Evolutionary conservation across 192 early-diverging fungal species (phyloP), one percentile per base, ranked within the genome.

Genomic region (Coemansia sp.): DNA sequence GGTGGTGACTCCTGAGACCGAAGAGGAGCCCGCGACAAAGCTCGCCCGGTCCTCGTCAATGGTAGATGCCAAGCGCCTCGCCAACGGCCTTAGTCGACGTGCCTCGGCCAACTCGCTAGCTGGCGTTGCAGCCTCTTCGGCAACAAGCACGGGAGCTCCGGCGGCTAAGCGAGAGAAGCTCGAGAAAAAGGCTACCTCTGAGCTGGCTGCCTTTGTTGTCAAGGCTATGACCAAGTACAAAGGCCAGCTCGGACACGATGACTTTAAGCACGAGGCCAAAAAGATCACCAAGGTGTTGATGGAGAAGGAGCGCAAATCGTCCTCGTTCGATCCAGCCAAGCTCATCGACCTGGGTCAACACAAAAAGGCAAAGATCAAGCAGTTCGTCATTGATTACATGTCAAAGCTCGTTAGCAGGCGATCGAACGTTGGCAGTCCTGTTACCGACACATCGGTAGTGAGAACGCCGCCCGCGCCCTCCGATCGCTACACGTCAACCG

Each of bases 241-340:
- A 69, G 42, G 49, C 20, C 72, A 81, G 65, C 41, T 86, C 36
- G 78, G 70, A 29, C 77, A 78, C 63, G 81, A 80, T 13, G 68
- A 77, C 29, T 86, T 86, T 51, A 86, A 86, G 76, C 77, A 76
- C 51, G 80, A 82, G 67, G 85, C 85, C 3, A 75, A 79, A 42
- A 86, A 86, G 65, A 71, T 86, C 38, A 84, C 78, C 36, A 83
- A 79, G 66, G 76, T 86, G 34, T 55, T 86, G 41, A 72, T 86
- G 78, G 85, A 86, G 57, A 86, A 86, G 69, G 85, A 86, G 52
- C 75, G 76, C 71, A 80, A 80, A 66, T 63, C 68, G 38, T 68
- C 71, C 11, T 62, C 71, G 8, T 86, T 81, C 62, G 78, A 78
- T 20, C 78, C 78, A 15, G 57, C 57, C 15, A 78, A 75, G 73